A percentile compares a stretch with the other conserved stretches of the same genome.
These are phyloP conservation scores for Fraxinus americana DNA, from an alignment of 257 asterid genomes.

Conservation along the genomic window DNA sequence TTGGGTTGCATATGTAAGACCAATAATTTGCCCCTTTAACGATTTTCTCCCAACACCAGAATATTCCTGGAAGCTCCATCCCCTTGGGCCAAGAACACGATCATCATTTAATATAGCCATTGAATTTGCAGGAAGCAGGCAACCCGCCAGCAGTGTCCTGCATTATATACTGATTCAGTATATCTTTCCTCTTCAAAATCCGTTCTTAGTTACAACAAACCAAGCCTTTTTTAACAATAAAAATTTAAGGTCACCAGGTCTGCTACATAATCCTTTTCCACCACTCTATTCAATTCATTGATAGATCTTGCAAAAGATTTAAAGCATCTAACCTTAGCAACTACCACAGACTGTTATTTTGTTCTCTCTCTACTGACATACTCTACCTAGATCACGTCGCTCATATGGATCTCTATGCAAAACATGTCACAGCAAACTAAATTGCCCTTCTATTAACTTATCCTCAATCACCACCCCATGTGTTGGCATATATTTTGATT, in stretches of 20 bases:
- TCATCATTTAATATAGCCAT: slow-evolving; percentile 89
- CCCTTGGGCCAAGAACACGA: slow-evolving; percentile 83
- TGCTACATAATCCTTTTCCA: not conserved
- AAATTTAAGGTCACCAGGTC: not conserved
- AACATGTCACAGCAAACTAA: not conserved
- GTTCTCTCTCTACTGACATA: not conserved
- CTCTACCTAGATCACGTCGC: not conserved
- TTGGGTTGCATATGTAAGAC: slow-evolving; percentile 84
- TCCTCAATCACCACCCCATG: not conserved
- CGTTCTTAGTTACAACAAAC: not conserved
- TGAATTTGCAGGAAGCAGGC: slow-evolving; percentile 89
- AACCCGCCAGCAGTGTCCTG: slow-evolving; percentile 88
- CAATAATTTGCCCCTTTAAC: slow-evolving; percentile 87
- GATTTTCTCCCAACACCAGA: slow-evolving; percentile 85
- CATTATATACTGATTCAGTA: slow-evolving; percentile 19
- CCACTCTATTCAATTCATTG: not conserved
- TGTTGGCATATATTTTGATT: not conserved
- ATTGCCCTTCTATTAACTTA: too few species aligned
- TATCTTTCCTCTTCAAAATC: not conserved
- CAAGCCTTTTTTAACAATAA: not conserved
- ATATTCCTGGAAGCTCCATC: slow-evolving; percentile 96
- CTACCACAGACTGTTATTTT: not conserved
- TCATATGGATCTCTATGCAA: not conserved
- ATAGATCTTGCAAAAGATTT: not conserved
- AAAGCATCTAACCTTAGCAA: not conserved